Conservation (phyloP, 2,329 filamentous ascomycete species). For the Ascomycota sp. region DNA sequence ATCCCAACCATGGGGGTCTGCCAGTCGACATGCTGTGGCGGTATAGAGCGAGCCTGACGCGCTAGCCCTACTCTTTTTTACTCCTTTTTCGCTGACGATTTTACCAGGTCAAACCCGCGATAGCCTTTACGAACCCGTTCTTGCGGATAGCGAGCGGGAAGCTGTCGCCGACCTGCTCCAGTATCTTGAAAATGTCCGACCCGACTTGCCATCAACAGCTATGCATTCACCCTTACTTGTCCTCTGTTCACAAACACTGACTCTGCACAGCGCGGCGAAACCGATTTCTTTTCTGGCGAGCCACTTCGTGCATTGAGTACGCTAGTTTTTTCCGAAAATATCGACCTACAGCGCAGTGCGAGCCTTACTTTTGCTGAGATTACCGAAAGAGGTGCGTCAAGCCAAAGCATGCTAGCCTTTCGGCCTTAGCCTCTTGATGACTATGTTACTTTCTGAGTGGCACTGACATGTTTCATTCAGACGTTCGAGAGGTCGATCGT, state of each 20-base stretch:
- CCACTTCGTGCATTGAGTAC: conserved; percentile 86
- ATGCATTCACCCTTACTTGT: too few relatives aligned
- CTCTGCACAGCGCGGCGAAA: conserved; percentile 59
- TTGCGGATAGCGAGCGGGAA: conserved; percentile 91
- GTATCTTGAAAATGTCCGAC: conserved; percentile 89
- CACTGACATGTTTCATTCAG: conserved; percentile 23
- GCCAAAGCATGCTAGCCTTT: too few relatives aligned
- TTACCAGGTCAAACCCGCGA: conserved; percentile 51
- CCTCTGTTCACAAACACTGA: too few relatives aligned
- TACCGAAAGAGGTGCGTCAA: conserved; percentile 68
- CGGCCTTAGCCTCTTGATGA: too few relatives aligned
- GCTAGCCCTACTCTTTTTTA: conserved; percentile 1
- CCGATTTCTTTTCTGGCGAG: conserved; percentile 94
- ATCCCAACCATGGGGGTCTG: conserved; percentile 35
- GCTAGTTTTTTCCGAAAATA: conserved; percentile 94
- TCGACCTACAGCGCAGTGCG: conserved; percentile 90
- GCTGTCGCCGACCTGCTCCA: conserved; percentile 88
- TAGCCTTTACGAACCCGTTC: conserved; percentile 65
- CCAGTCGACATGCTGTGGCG: conserved; percentile 38
- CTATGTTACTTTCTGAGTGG: too few relatives aligned
- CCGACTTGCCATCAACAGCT: too few relatives aligned
- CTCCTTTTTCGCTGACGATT: conserved; percentile 10
- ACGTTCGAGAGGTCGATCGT: conserved; percentile 88
- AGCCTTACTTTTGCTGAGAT: conserved; percentile 98
- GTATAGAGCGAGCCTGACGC: conserved; percentile 6